Percentiles rank a stretch among this genome's conserved stretches.
These are phyloP conservation scores for Hanseniaspora lachancei DNA, from an alignment of 805 yeast genomes.

Conservation along the genomic window DNA sequence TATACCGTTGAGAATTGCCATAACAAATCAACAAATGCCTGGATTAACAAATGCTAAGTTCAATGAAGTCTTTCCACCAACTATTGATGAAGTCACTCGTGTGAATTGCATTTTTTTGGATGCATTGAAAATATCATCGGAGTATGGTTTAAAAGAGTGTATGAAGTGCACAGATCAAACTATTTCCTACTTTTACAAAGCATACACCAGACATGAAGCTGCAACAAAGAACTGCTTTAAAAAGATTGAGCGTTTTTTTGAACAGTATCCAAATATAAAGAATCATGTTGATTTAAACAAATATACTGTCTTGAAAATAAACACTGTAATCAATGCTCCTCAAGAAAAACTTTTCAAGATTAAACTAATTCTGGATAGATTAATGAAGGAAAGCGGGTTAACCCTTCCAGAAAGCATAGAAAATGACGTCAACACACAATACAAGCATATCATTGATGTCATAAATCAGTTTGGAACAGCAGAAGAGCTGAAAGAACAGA, in stretches of 20 bases:
- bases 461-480: constrained; percentile 71
- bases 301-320: constrained; percentile 41
- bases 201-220: constrained; percentile 88
- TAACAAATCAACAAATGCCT: constrained; percentile 41
- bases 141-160: constrained; percentile 62
- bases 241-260: constrained; percentile 29
- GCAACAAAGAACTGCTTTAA: constrained; percentile 56
- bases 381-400: constrained; percentile 41
- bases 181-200: constrained; percentile 82
- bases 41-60: constrained; percentile 49
- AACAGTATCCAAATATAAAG: constrained; percentile 17
- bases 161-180: constrained; percentile 69
- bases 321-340: constrained; percentile 52
- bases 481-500: constrained; percentile 19
- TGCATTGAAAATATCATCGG: constrained; percentile 51
- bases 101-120: constrained; percentile 76
- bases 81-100: constrained; percentile 85
- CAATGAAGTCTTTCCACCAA: constrained; percentile 80
- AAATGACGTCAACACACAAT: constrained; percentile 29
- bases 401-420: constrained; percentile 16
- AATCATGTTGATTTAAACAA: constrained; percentile 22
- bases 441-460: constrained; percentile 44
- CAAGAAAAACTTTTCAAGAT: constrained; percentile 54
- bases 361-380: constrained; percentile 52
- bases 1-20: constrained; percentile 62